Evolutionary conservation across 2,329 filamentous ascomycete genomes (phyloP).

Genomic region (Aureobasidium leucospermi): DNA sequence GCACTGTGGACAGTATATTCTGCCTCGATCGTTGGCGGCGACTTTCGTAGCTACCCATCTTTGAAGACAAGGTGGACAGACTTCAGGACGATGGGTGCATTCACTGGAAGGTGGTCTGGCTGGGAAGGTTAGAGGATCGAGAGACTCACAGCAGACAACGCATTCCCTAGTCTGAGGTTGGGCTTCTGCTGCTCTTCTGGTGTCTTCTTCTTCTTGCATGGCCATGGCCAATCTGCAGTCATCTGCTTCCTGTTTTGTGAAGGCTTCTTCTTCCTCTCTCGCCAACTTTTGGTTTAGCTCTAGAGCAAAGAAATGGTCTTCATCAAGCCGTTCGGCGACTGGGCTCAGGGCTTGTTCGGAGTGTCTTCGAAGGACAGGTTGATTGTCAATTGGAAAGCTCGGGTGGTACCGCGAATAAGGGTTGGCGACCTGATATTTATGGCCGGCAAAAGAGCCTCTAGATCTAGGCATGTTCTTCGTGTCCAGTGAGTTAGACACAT

Average conservation of each 20-base stretch:
- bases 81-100: slow-evolving; percentile 29
- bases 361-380: too few relatives aligned
- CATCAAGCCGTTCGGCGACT: background rate
- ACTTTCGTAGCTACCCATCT: slow-evolving; percentile 34
- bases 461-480: too few relatives aligned
- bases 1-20: slow-evolving; percentile 49
- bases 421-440: too few relatives aligned
- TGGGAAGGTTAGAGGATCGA: slow-evolving; percentile 27
- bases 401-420: too few relatives aligned
- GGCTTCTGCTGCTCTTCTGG: background rate
- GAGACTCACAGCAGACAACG: slow-evolving; percentile 29
- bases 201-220: background rate
- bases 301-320: background rate
- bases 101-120: slow-evolving; percentile 24
- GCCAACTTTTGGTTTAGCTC: background rate
- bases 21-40: slow-evolving; percentile 34
- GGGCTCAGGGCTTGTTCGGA: too few relatives aligned
- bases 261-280: background rate
- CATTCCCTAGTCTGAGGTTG: slow-evolving; percentile 23
- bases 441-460: too few relatives aligned
- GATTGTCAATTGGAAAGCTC: too few relatives aligned
- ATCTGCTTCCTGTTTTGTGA: background rate
- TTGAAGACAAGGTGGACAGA: slow-evolving; percentile 32
- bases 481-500: too few relatives aligned
- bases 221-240: background rate